A percentile compares a stretch with the other conserved stretches of the same genome.
Evolutionary conservation across 768 basidiomycete species (phyloP).

Genomic region (Chalciporus piperatus): DNA sequence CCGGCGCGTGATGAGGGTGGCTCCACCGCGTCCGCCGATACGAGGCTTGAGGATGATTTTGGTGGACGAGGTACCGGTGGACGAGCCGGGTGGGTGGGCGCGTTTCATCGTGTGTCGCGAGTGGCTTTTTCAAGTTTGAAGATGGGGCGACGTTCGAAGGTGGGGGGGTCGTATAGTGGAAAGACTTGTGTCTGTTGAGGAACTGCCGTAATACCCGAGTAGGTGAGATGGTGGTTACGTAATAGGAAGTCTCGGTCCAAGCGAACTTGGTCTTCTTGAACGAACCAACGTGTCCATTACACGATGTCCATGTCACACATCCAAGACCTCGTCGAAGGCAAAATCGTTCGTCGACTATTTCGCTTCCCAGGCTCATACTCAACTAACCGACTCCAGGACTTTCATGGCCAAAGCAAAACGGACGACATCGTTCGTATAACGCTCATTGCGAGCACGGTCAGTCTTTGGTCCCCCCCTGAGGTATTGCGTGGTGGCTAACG

Average conservation of each 20-base stretch:
- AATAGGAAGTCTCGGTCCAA: neutral
- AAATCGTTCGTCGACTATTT: slow-evolving; percentile 23
- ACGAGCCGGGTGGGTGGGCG: slow-evolving; percentile 1
- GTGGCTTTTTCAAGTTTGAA: neutral
- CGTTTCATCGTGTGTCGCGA: slow-evolving; percentile 21
- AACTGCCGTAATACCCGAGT: too few relatives aligned
- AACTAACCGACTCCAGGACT: slow-evolving; percentile 24
- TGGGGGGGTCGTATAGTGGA: too few relatives aligned
- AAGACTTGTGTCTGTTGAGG: too few relatives aligned
- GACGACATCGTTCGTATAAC: slow-evolving; percentile 24
- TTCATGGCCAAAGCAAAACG: slow-evolving; percentile 28
- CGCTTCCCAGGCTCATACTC: neutral
- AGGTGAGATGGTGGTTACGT: too few relatives aligned
- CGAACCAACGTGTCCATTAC: slow-evolving; percentile 6
- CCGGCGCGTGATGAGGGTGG: slow-evolving; percentile 24
- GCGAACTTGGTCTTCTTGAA: neutral
- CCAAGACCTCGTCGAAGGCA: slow-evolving; percentile 29
- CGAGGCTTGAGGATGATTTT: slow-evolving; percentile 45
- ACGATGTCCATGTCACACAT: slow-evolving; percentile 28
- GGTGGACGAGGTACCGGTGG: slow-evolving; percentile 17
- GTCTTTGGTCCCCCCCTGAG: too few relatives aligned
- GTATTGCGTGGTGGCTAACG: too few relatives aligned
- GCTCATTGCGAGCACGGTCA: slow-evolving; percentile 24
- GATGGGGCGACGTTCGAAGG: too few relatives aligned
- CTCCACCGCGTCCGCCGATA: slow-evolving; percentile 26